Evolutionary conservation across 2,329 filamentous ascomycete species (phyloP), one percentile per base, ranked within the genome.

Genomic region (Trichoderma guizhouense): DNA sequence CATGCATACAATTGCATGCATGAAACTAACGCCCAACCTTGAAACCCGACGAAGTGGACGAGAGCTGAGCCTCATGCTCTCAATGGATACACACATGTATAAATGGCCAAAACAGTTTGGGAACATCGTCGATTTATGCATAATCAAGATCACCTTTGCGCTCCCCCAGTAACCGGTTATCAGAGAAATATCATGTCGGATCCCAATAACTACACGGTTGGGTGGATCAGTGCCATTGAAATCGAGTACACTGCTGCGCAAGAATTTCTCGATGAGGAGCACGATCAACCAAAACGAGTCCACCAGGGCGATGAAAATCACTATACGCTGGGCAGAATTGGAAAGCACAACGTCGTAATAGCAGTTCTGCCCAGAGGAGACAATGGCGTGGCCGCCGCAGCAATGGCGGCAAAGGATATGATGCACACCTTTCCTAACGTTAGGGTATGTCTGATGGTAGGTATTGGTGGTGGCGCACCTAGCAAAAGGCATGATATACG

Each of bases 181-280:
- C 39, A n/a, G 7, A n/a, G 15, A 2, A 5, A 51, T 0, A 51
- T 0, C 43, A 51, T 51, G 43, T 51, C 43, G 9, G 43, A 51
- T 21, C 43, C 43, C 7, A 21, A 21, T 6, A 47, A 47, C 39
- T 85, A 84, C 68, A 82, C 78, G 0, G 77, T 85, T 8, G 83
- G 82, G 21, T 85, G 83, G 60, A 83, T 86, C 6, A 85, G 82
- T 68, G 82, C 83, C 15, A 72, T 84, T 1, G n/a, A 7, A 0
- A 77, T 73, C 0, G 83, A 85, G 65, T 77, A 75, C 53, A 76
- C 79, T 62, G 83, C 83, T 6, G 83, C 83, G 4, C 73, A 75
- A 28, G 74, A 34, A 0, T 39, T 62, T 15, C 34, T 62, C 26
- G 34, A 62, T 0, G 60, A 62, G 1, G 0, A 2, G 8, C 60